phyloP scores from a whole-genome alignment of 257 asterid genomes.

The Lycium ferocissimum region DNA sequence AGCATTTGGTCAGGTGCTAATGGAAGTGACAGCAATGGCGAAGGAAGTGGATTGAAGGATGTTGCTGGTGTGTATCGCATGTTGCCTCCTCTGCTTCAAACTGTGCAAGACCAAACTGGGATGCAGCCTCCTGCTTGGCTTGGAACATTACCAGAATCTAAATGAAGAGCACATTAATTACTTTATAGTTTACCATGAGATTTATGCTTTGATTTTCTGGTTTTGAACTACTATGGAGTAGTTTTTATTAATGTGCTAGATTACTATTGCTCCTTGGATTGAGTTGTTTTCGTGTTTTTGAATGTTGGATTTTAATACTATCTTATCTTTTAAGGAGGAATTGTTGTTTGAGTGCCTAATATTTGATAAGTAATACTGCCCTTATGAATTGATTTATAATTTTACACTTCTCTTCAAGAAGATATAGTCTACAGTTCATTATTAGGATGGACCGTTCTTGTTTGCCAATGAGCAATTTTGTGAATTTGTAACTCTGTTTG shows the following conservation, averaged over 20 bases:
- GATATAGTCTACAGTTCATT: too few relatives aligned
- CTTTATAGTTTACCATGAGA: not conserved
- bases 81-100: slow-evolving; percentile 30
- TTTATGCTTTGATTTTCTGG: not conserved
- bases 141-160: slow-evolving; percentile 17
- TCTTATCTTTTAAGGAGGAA: too few relatives aligned
- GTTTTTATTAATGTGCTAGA: not conserved
- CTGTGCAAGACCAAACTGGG: slow-evolving; percentile 37
- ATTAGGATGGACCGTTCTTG: too few relatives aligned
- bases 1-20: slow-evolving; percentile 31
- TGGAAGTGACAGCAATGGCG: not conserved
- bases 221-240: not conserved
- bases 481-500: too few relatives aligned
- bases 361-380: too few relatives aligned
- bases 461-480: too few relatives aligned
- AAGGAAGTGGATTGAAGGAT: slow-evolving; percentile 29
- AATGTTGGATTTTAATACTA: too few relatives aligned
- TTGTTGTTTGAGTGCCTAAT: too few relatives aligned
- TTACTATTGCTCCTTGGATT: not conserved
- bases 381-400: too few relatives aligned
- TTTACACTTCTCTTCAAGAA: too few relatives aligned
- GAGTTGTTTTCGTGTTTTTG: too few relatives aligned
- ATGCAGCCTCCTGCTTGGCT: slow-evolving; percentile 38
- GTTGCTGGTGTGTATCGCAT: slow-evolving; percentile 29
- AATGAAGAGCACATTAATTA: not conserved